Evolutionary conservation across 2,329 filamentous ascomycete genomes (phyloP).

Genomic region (Fusarium sp.): DNA sequence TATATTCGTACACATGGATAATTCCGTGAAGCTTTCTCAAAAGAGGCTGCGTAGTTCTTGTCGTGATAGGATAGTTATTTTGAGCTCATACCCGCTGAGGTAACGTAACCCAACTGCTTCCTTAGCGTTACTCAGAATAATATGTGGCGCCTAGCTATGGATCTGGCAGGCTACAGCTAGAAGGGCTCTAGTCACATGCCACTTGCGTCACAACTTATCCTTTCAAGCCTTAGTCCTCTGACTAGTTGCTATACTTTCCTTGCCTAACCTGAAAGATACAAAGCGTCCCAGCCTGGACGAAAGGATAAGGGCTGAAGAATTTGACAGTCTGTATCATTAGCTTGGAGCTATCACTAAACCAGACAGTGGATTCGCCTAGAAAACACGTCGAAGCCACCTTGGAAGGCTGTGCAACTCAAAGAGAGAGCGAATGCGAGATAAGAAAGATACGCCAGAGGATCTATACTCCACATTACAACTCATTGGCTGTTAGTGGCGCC

Average conservation of each 20-base stretch:
- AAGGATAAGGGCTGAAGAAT: neutral
- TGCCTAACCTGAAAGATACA: neutral
- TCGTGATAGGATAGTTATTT: neutral
- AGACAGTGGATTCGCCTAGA: neutral
- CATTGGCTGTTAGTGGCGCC: neutral
- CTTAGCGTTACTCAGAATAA: conserved; percentile 5
- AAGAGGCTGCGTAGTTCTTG: too few species aligned
- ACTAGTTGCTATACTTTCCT: neutral
- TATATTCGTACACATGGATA: neutral
- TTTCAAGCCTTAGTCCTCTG: neutral
- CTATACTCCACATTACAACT: neutral
- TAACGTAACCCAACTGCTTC: neutral
- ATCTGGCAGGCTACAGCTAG: neutral
- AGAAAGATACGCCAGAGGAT: neutral
- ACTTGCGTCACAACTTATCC: neutral
- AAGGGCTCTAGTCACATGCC: neutral
- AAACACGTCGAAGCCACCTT: neutral
- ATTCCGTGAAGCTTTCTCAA: neutral
- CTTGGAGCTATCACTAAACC: neutral
- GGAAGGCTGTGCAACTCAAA: neutral
- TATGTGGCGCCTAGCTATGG: neutral
- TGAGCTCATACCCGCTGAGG: neutral
- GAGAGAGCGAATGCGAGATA: neutral
- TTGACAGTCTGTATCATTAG: neutral
- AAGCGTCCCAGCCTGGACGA: neutral